Conservation (phyloP, 2,329 filamentous ascomycete species). For the Myrmaecium sp. region DNA sequence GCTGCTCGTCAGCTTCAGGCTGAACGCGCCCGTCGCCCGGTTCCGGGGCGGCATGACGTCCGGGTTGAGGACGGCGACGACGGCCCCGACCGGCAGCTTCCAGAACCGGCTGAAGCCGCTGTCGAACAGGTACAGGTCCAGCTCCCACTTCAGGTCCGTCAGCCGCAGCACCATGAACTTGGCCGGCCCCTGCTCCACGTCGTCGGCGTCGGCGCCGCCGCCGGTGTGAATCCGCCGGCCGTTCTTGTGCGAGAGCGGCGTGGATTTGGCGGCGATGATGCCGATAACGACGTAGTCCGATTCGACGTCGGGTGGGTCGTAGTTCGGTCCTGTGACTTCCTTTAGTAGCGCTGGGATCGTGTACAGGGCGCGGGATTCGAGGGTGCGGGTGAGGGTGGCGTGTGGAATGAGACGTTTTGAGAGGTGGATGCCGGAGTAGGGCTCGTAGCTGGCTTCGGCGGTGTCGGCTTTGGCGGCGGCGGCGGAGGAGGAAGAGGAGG, state of each 20-base stretch:
- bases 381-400: constrained; percentile 56
- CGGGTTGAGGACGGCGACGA: constrained; percentile 85
- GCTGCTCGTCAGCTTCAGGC: constrained; percentile 67
- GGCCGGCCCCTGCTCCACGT: constrained; percentile 37
- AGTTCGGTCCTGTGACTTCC: constrained; percentile 67
- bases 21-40: constrained; percentile 68
- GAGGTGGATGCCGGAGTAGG: constrained; percentile 72
- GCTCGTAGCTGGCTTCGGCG: constrained; percentile 39
- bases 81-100: constrained; percentile 81
- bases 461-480: constrained; percentile 15
- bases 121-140: constrained; percentile 86
- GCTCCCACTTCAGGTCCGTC: constrained; percentile 74
- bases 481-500: constrained; percentile 11
- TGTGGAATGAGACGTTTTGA: constrained; percentile 73
- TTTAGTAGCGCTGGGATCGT: constrained; percentile 66
- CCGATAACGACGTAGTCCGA: constrained; percentile 81
- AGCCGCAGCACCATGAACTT: constrained; percentile 91
- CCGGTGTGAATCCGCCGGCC: constrained; percentile 23
- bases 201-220: constrained; percentile 19
- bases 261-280: constrained; percentile 76
- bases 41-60: constrained; percentile 75
- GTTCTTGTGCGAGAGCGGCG: constrained; percentile 47
- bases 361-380: constrained; percentile 62
- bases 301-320: constrained; percentile 63
- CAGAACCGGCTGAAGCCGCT: constrained; percentile 84